Evolutionary conservation across 139 green algal species (phyloP).

Genomic region (Closterium sp.): DNA sequence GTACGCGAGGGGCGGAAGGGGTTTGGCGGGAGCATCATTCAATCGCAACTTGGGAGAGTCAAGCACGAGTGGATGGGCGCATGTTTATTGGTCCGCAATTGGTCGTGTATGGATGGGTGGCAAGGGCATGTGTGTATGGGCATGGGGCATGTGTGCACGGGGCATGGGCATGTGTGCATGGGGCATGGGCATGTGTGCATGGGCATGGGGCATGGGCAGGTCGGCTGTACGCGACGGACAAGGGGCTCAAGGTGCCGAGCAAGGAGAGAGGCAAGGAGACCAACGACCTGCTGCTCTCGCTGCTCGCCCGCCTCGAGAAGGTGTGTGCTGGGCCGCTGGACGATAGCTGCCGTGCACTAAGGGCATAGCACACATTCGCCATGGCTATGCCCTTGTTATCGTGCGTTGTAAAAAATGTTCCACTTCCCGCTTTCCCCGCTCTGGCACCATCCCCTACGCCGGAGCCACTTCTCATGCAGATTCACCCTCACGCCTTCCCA

Average conservation of each 20-base stretch:
- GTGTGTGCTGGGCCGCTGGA: not conserved
- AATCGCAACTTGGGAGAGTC: not conserved
- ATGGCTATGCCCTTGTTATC: not conserved
- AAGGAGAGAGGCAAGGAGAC: conserved; percentile 40
- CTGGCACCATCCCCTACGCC: not conserved
- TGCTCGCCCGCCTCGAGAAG: conserved; percentile 39
- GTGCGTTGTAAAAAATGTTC: not conserved
- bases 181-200: not conserved
- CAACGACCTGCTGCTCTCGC: conserved; percentile 36
- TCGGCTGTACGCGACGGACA: conserved; percentile 49
- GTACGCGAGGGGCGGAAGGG: not conserved
- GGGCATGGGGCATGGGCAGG: not conserved
- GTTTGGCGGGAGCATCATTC: not conserved
- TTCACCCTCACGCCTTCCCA: not conserved
- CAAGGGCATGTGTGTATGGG: not conserved
- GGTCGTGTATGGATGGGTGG: not conserved
- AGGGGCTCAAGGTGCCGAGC: conserved; percentile 19
- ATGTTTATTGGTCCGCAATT: not conserved
- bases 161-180: not conserved
- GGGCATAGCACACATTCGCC: not conserved
- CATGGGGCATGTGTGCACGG: not conserved
- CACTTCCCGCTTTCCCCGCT: not conserved
- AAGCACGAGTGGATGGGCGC: not conserved
- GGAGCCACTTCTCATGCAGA: not conserved
- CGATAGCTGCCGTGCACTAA: not conserved